phyloP scores from a whole-genome alignment of 768 basidiomycete genomes.

The Clitopilus hobsonii region DNA sequence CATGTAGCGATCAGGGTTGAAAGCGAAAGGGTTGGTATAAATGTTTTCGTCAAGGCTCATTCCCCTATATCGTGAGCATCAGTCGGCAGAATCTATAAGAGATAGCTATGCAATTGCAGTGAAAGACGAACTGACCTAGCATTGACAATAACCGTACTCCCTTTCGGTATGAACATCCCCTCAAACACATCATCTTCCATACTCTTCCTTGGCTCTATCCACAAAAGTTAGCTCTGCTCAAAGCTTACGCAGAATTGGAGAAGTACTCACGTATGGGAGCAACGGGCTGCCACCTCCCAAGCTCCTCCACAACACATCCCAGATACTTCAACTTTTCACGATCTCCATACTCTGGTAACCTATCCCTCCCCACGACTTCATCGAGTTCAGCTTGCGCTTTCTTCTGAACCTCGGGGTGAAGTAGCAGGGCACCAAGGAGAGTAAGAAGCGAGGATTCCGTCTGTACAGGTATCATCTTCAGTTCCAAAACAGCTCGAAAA shows the following conservation, averaged over 20 bases:
- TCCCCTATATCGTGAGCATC: slow-evolving; percentile 4
- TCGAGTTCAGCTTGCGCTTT: slow-evolving; percentile 17
- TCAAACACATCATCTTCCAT: slow-evolving; percentile 14
- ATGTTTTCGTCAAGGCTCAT: slow-evolving; percentile 9
- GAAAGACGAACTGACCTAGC: slow-evolving; percentile 9
- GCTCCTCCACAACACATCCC: not conserved
- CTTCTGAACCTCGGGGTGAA: slow-evolving; percentile 13
- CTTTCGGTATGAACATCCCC: slow-evolving; percentile 13
- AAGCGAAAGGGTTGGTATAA: slow-evolving; percentile 8
- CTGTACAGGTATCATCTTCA: not conserved
- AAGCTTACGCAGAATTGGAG: too few relatives aligned
- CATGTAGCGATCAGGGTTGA: slow-evolving; percentile 11
- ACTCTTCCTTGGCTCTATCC: not conserved
- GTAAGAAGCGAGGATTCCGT: not conserved
- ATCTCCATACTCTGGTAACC: slow-evolving; percentile 14
- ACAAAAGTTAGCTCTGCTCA: too few relatives aligned
- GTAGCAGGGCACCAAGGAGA: not conserved
- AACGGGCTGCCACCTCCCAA: not conserved
- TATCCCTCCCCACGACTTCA: slow-evolving; percentile 9
- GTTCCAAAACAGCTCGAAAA: not conserved
- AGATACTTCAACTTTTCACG: slow-evolving; percentile 10
- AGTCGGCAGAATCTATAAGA: too few relatives aligned
- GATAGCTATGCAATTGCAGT: too few relatives aligned
- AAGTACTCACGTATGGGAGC: not conserved
- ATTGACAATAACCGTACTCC: slow-evolving; percentile 10